Percentiles rank a stretch among this genome's conserved stretches.
phyloP scores from a whole-genome alignment of 768 basidiomycete species.

The Termitomyces sp. region DNA sequence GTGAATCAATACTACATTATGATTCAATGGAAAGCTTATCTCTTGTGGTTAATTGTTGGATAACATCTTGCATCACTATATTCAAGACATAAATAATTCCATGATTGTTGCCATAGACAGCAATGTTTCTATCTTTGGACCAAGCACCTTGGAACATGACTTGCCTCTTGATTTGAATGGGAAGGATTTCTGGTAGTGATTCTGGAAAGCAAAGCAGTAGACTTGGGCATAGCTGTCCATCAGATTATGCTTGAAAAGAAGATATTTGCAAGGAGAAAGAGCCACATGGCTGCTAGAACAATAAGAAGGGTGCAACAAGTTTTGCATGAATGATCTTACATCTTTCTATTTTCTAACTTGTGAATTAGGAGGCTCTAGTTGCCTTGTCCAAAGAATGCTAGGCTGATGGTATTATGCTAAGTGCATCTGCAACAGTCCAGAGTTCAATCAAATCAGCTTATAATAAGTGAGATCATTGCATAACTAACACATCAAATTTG shows the following conservation, averaged over 20 bases:
- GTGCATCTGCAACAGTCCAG: neutral
- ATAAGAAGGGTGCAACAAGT: neutral
- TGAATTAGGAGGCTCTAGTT: constrained; percentile 5
- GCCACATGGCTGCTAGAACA: no score
- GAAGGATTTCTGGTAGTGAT: no score
- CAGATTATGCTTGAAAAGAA: neutral
- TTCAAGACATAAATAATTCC: neutral
- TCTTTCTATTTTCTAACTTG: constrained; percentile 7
- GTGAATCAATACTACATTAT: neutral
- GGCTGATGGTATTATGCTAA: neutral
- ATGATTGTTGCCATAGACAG: constrained; percentile 6
- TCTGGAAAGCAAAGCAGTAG: no score
- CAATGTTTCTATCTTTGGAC: constrained; percentile 7
- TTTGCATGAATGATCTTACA: neutral
- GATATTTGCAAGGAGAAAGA: neutral
- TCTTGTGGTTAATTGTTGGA: neutral
- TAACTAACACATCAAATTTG: neutral
- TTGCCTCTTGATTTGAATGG: neutral
- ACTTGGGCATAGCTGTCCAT: neutral
- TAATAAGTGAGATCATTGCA: neutral
- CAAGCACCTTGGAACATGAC: constrained; percentile 5
- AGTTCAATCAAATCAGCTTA: neutral
- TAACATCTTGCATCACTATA: neutral
- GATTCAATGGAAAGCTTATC: neutral
- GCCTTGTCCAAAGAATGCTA: constrained; percentile 11